Evolutionary conservation across 441 rosid genomes (phyloP).

Genomic region (Cnidoscolus chayamansa): DNA sequence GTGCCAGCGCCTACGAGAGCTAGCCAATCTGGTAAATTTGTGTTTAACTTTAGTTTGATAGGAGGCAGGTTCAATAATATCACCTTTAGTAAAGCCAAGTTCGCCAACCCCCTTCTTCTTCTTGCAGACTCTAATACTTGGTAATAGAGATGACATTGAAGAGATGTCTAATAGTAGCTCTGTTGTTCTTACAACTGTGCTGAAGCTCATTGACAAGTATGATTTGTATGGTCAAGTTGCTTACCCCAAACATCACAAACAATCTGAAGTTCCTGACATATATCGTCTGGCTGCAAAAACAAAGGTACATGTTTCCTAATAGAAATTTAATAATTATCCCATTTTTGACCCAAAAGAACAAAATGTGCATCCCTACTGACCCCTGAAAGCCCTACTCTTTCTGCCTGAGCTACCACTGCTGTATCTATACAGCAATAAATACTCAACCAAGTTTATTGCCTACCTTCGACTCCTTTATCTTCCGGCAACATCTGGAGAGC

Average conservation of each 20-base stretch:
- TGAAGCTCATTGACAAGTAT: conserved; percentile 66
- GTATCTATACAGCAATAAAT: background rate
- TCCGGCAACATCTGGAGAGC: conserved; percentile 20
- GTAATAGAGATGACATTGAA: conserved; percentile 70
- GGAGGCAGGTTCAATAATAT: conserved; percentile 6
- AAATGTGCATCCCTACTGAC: too few relatives aligned
- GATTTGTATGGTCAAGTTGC: conserved; percentile 75
- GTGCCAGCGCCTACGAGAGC: conserved; percentile 74
- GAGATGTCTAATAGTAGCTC: conserved; percentile 63
- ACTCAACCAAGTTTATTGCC: background rate
- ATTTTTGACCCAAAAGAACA: background rate
- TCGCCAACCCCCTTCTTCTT: background rate
- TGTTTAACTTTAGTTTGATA: conserved; percentile 8
- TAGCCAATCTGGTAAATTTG: conserved; percentile 74
- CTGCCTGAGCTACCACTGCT: background rate
- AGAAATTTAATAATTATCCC: background rate
- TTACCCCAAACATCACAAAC: conserved; percentile 76
- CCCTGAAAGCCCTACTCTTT: background rate
- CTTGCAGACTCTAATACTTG: conserved; percentile 64
- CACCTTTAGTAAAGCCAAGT: conserved; percentile 3
- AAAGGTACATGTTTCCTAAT: conserved; percentile 39
- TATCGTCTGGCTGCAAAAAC: conserved; percentile 75
- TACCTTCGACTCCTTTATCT: conserved; percentile 11
- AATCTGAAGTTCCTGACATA: conserved; percentile 66
- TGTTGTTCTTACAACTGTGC: conserved; percentile 52